A percentile compares a stretch with the other conserved stretches of the same genome.
phyloP scores from a whole-genome alignment of 306 rosid genomes.

The Lupinus albus region DNA sequence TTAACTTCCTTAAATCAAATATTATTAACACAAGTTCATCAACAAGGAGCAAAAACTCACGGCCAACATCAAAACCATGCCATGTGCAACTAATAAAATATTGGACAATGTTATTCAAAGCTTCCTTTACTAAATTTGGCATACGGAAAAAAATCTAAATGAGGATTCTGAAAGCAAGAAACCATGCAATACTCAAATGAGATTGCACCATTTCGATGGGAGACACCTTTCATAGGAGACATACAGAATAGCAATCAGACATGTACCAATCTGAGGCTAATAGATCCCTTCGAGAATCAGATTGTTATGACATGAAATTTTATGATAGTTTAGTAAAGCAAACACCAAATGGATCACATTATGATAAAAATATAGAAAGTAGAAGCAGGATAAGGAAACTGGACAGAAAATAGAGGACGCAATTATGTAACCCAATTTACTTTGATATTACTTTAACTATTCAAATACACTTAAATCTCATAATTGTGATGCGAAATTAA shows the following conservation, averaged over 20 bases:
- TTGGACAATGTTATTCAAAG: neutral
- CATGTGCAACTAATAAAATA: neutral
- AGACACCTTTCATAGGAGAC: neutral
- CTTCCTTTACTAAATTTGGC: neutral
- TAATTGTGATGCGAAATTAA: neutral
- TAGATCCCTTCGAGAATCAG: neutral
- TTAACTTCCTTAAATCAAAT: too few species aligned
- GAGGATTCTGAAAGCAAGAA: neutral
- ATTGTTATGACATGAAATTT: neutral
- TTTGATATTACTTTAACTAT: neutral
- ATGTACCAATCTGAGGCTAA: neutral
- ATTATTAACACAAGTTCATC: too few species aligned
- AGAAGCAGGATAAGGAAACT: neutral
- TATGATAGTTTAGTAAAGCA: neutral
- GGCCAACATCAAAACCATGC: neutral
- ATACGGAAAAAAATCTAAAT: neutral
- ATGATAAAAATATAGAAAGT: neutral
- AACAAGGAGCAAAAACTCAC: too few species aligned
- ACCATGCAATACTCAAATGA: neutral
- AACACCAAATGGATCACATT: too few species aligned
- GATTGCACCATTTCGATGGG: slow-evolving; percentile 9
- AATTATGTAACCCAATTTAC: neutral
- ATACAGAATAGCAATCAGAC: neutral
- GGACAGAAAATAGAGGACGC: neutral
- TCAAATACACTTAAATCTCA: neutral